Evolutionary conservation across 1,139 yeast species (phyloP).

Genomic region (Blastobotrys aristatus): DNA sequence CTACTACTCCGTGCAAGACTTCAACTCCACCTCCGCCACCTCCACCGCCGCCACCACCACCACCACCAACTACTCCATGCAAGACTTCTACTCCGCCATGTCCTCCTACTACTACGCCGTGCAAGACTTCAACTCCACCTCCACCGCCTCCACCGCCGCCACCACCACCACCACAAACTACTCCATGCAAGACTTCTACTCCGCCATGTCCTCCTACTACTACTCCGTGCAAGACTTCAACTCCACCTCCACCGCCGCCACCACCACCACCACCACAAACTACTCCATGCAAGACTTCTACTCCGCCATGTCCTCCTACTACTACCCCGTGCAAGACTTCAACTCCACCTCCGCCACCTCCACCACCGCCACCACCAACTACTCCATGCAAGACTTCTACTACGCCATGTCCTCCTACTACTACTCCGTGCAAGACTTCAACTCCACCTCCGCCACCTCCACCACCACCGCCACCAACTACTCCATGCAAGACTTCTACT

Average conservation of each 20-base stretch:
- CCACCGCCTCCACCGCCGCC: background rate
- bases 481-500: background rate
- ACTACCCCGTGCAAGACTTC: slow-evolving; percentile 1
- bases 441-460: background rate
- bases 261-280: slow-evolving; percentile 1
- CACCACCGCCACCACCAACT: background rate
- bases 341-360: background rate
- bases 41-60: background rate
- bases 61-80: slow-evolving; percentile 1
- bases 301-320: background rate
- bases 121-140: background rate
- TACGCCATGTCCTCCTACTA: background rate
- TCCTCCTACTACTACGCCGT: background rate
- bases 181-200: slow-evolving; percentile 3
- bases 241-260: background rate
- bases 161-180: slow-evolving; percentile 7
- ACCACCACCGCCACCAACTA: background rate
- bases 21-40: background rate
- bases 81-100: background rate
- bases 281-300: background rate
- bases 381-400: slow-evolving; percentile 1
- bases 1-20: slow-evolving; percentile 1
- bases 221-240: slow-evolving; percentile 2
- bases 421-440: background rate
- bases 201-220: background rate